Percentiles rank a stretch among this genome's conserved stretches.
Evolutionary conservation across 169 alveolate species (phyloP).

Genomic region (Plasmodium gallinaceum): DNA sequence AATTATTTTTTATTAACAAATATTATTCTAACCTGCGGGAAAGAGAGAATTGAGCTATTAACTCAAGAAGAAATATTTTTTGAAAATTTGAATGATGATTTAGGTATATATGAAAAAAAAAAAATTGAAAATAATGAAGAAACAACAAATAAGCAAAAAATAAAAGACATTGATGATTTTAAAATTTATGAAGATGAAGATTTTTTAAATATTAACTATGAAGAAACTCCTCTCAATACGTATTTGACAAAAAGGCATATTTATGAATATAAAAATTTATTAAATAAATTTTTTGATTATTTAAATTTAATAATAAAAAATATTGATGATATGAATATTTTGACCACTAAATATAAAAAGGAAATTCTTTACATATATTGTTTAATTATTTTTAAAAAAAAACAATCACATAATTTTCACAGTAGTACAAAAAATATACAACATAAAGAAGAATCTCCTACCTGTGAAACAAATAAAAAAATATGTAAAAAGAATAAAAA

Average conservation of each 20-base stretch:
- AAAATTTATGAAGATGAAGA: constrained; percentile 61
- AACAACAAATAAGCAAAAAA: neutral
- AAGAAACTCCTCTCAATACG: constrained; percentile 70
- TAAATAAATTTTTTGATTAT: constrained; percentile 31
- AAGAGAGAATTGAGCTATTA: constrained; percentile 68
- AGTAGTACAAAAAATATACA: constrained; percentile 5
- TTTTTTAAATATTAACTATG: constrained; percentile 51
- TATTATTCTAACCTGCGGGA: constrained; percentile 66
- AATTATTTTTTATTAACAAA: constrained; percentile 22
- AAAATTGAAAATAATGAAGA: neutral
- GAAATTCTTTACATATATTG: constrained; percentile 36
- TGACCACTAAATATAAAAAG: constrained; percentile 33
- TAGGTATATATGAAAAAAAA: constrained; percentile 29
- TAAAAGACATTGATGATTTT: constrained; percentile 48
- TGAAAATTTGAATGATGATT: constrained; percentile 68
- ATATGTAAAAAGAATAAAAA: neutral
- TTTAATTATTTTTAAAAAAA: constrained; percentile 38
- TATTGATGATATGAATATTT: constrained; percentile 21
- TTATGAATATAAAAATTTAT: constrained; percentile 42
- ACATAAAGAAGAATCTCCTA: neutral
- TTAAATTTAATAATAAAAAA: constrained; percentile 39
- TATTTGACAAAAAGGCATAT: constrained; percentile 66
- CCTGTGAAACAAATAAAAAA: neutral
- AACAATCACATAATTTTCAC: constrained; percentile 15
- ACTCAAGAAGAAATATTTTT: constrained; percentile 76